Base-by-base conservation (phyloP, 2,329 filamentous ascomycete genomes). In the Aspergillus sp. region DNA sequence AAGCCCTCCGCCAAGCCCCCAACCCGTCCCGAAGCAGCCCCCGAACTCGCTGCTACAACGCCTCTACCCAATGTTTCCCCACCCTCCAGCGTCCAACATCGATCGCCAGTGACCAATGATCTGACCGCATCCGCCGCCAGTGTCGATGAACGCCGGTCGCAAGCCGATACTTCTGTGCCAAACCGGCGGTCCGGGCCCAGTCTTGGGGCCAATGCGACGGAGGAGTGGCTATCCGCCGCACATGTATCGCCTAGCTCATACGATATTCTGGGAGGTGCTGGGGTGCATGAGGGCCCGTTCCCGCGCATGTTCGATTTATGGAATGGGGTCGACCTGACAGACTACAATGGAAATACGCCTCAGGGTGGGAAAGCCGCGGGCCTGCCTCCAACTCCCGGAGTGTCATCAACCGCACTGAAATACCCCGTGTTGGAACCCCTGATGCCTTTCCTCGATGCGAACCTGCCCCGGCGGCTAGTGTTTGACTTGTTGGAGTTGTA, bases 401-500 rank as follows among this genome's bases (percentile, higher is more conserved):
- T 69, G 1, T 62, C 65, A 20, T 54, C 69, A 11, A 59, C 65
- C 2, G 49, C 61, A 1, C 78, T 95, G 60, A 87, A 91, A 69
- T 96, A 96, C 69, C 92, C 92, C 1, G 92, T 96, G 4, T 79
- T 96, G 55, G 87, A 92, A 68, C 92, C 92, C 31, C 80, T 97
- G 2, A 77, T 96, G 51, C 91, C 92, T 11, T 90, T 95, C 71
- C 83, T 97, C 51, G 86, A 87, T 49, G 87, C 87, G 60, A 89
- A 95, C 63, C 86, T 97, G 52, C 91, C 93, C 2, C 81, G 90
- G 39, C 84, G 87, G 10, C 80, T 96, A 55, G 92, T 93, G 7
- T 96, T 92, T 78, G 92, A 96, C 73, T 81, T 97, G 49, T 83
- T 97, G 57, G 93, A 96, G 71, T 81, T 96, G 29, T 97, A 96